Evolutionary conservation across 106 monocot genomes (phyloP).

Genomic region (Phalaenopsis equestris): DNA sequence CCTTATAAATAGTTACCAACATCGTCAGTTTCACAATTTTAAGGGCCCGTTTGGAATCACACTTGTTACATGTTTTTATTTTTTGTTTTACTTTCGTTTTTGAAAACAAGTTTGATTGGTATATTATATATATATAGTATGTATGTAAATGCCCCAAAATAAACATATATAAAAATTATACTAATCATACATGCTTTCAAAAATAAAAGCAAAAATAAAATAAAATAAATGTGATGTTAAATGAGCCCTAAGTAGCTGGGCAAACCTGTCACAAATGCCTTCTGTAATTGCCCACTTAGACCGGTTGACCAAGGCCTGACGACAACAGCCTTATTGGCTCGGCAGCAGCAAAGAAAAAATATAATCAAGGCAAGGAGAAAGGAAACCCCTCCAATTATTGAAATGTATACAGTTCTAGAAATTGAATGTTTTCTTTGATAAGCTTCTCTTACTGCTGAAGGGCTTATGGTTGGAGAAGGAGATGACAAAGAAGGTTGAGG

Average conservation of each 20-base stretch:
- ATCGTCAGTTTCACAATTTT: too few species aligned
- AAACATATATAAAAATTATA: too few species aligned
- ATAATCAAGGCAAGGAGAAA: slow-evolving; percentile 6
- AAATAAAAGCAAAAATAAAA: too few species aligned
- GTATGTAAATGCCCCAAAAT: too few species aligned
- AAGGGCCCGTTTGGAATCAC: too few species aligned
- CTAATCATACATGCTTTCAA: too few species aligned
- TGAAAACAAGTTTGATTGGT: too few species aligned
- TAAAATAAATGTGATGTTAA: too few species aligned
- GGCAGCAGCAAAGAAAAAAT: slow-evolving; percentile 23
- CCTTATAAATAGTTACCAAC: not conserved
- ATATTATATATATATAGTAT: too few species aligned
- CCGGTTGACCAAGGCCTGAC: slow-evolving; percentile 51
- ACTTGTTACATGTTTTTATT: too few species aligned
- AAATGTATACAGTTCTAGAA: slow-evolving; percentile 2
- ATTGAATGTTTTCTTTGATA: slow-evolving; percentile 1
- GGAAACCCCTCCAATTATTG: slow-evolving; percentile 16
- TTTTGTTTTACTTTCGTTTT: too few species aligned
- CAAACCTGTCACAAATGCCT: slow-evolving; percentile 44
- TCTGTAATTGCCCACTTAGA: slow-evolving; percentile 48
- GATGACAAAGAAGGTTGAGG: not conserved
- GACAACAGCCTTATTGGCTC: slow-evolving; percentile 26
- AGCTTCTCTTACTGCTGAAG: not conserved
- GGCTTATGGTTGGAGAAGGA: not conserved
- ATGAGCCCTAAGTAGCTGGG: too few species aligned